Conservation (phyloP, 2,329 filamentous ascomycete species). For the Monosporascus sp. region DNA sequence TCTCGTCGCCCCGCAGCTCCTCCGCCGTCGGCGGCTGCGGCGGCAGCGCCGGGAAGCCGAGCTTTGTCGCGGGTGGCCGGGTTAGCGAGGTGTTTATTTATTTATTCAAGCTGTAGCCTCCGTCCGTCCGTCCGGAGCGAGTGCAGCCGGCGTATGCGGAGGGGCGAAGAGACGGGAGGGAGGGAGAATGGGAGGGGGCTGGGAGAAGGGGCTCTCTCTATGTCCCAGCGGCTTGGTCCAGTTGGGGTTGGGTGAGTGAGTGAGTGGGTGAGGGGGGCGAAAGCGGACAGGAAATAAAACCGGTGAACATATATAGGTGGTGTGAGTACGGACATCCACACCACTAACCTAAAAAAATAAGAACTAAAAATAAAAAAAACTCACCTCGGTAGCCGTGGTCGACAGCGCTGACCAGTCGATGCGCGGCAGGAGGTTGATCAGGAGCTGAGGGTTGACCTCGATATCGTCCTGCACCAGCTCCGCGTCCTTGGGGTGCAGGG, state of each 20-base stretch:
- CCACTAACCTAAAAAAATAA: no score
- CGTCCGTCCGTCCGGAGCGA: no score
- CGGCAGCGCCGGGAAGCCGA: slow-evolving; percentile 73
- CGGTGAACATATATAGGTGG: background rate
- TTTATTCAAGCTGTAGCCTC: background rate
- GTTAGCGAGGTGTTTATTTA: background rate
- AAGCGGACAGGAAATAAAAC: no score
- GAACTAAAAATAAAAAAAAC: no score
- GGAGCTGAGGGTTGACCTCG: slow-evolving; percentile 73
- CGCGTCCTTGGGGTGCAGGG: slow-evolving; percentile 86
- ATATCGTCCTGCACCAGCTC: slow-evolving; percentile 82
- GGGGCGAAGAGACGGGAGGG: no score
- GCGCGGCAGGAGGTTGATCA: slow-evolving; percentile 79
- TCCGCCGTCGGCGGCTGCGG: slow-evolving; percentile 57
- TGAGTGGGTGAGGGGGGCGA: background rate
- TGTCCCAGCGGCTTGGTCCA: no score
- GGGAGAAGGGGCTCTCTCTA: no score
- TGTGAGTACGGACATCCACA: background rate
- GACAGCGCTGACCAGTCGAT: slow-evolving; percentile 83
- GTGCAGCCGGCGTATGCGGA: no score
- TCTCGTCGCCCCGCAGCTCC: slow-evolving; percentile 59
- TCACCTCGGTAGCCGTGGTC: slow-evolving; percentile 71
- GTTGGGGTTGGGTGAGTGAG: background rate
- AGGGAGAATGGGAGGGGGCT: no score
- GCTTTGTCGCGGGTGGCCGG: slow-evolving; percentile 38